Base-by-base conservation (phyloP, 1,284 basidiomycete species). In the Rhodotorula sp. region DNA sequence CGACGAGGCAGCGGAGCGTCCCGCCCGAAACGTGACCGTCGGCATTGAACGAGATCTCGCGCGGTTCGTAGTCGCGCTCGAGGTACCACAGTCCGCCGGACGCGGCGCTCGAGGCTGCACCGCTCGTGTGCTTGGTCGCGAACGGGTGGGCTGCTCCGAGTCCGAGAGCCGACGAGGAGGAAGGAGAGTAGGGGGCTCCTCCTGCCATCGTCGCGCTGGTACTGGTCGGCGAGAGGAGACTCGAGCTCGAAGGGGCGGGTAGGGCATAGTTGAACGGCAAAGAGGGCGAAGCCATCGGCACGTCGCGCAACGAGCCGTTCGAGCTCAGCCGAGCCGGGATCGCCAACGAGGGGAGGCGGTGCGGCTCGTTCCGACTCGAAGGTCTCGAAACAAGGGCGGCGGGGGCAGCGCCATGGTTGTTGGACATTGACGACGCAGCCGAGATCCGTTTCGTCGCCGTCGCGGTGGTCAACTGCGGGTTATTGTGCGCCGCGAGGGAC, bases 11-110 rank as follows among this genome's bases (percentile, higher is more conserved):
- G 21, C 86, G 85, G 67, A 99, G 83, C 3, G 93, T 94, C 2
- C 93, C 97, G 38, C 95, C 95, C 14, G 95, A 90, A 28, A 99
- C 87, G 71, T 88, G 87, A 3, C 93, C 93, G 23, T 98, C 94
- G 59, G 86, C 85, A 80, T 95, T 97, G 84, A 92, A 94, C 2
- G 90, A 87, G 62, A 97, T 90, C 78, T 98, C 95, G 57, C 90
- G 87, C 3, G 87, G 82, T 23, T 88, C 84, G 79, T 91, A 89
- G 76, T 92, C 90, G 78, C 89, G 87, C 60, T 86, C 78, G 66
- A 81, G 80, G 62, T 71, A 75, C 62, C 78, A 76, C 4, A 72
- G 55, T 70, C 60, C 28, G 77, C 64, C 10, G 86, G 60, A 52
- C 28, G 60, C n/a, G 31, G 19, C n/a, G 21, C 38, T 21, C 19